phyloP scores from a whole-genome alignment of 257 asterid species.

The Craterostigma plantagineum region DNA sequence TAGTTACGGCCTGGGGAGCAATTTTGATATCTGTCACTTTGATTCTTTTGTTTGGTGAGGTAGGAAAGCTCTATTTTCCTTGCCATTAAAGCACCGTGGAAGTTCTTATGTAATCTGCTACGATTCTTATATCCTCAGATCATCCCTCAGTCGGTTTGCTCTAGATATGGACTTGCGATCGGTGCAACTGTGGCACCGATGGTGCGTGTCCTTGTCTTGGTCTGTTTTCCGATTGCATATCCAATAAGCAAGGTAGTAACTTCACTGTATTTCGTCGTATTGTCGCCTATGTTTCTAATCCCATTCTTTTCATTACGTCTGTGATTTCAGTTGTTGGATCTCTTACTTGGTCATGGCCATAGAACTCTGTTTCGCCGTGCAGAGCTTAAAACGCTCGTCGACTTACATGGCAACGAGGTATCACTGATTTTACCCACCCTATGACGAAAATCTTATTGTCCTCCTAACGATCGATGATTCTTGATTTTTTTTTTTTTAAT shows the following conservation, averaged over 20 bases:
- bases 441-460: background rate
- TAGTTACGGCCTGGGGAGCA: constrained; percentile 61
- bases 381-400: constrained; percentile 70
- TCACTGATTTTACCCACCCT: background rate
- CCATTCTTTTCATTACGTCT: too few species aligned
- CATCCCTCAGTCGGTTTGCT: constrained; percentile 77
- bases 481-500: too few species aligned
- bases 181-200: too few species aligned
- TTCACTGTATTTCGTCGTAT: too few species aligned
- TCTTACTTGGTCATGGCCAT: constrained; percentile 56
- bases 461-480: too few species aligned
- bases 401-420: constrained; percentile 81
- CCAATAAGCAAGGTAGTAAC: constrained; percentile 77
- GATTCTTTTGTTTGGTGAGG: constrained; percentile 84
- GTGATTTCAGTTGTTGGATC: constrained; percentile 60
- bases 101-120: background rate
- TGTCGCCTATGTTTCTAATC: too few species aligned
- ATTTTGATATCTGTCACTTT: constrained; percentile 71
- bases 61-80: constrained; percentile 5
- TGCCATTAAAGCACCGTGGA: too few species aligned
- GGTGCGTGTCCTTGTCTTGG: too few species aligned
- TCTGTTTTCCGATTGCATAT: constrained; percentile 78
- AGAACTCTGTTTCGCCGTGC: constrained; percentile 73
- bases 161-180: constrained; percentile 69
- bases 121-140: constrained; percentile 25